Evolutionary conservation across 345 rosid species (phyloP).

Genomic region (Gynandropsis gynandra): DNA sequence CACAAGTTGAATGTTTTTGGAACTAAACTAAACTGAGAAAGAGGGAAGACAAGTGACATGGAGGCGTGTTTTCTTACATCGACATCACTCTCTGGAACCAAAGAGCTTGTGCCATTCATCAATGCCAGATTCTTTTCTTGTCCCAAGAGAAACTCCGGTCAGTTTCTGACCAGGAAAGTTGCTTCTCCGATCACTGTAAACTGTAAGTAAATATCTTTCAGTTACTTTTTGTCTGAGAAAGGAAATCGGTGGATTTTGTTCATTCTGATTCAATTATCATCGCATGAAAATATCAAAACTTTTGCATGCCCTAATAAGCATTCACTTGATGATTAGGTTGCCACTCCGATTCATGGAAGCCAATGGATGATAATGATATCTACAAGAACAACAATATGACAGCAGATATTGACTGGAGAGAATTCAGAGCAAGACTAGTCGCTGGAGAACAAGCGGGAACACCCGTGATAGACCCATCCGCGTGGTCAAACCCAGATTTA

Average conservation of each 20-base stretch:
- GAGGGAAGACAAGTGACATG: conserved; percentile 31
- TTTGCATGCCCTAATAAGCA: conserved; percentile 8
- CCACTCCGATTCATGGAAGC: conserved; percentile 35
- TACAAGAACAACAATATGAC: conserved; percentile 22
- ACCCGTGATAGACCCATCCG: conserved; percentile 27
- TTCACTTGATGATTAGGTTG: conserved; percentile 43
- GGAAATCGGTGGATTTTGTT: not conserved
- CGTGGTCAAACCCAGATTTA: conserved; percentile 31
- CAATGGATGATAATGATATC: conserved; percentile 31
- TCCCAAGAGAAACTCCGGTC: conserved; percentile 32
- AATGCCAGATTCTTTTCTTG: conserved; percentile 34
- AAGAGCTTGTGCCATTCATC: conserved; percentile 35
- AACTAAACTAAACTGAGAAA: conserved; percentile 13
- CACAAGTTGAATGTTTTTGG: conserved; percentile 28
- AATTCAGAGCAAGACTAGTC: conserved; percentile 71
- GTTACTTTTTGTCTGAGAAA: conserved; percentile 1
- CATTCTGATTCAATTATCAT: not conserved
- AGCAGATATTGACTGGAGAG: conserved; percentile 55
- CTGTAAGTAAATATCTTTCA: conserved; percentile 34
- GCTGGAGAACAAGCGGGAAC: conserved; percentile 38
- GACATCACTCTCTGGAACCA: conserved; percentile 42
- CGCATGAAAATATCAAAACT: not conserved
- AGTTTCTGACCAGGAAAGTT: conserved; percentile 28
- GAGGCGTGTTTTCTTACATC: conserved; percentile 67
- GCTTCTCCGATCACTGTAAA: conserved; percentile 32